These are phyloP conservation scores for Pyrus communis DNA, from an alignment of 306 rosid species.

Conservation along the genomic window DNA sequence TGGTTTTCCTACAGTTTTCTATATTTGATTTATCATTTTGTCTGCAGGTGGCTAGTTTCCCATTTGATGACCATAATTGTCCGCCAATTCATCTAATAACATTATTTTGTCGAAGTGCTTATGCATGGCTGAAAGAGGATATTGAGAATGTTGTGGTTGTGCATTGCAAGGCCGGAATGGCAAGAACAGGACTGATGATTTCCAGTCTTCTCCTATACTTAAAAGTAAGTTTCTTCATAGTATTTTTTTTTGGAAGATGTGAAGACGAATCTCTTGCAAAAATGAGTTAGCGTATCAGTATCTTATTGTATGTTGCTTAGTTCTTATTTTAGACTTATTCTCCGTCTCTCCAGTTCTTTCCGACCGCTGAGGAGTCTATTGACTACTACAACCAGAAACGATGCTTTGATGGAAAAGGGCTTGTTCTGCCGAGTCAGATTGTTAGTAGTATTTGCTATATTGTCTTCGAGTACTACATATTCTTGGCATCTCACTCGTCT, in stretches of 20 bases:
- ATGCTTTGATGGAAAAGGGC: slow-evolving; percentile 92
- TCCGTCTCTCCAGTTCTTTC: slow-evolving; percentile 66
- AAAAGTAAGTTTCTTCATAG: slow-evolving; percentile 43
- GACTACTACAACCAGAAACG: slow-evolving; percentile 95
- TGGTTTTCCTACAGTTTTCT: neutral
- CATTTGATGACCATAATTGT: slow-evolving; percentile 94
- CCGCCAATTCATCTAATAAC: slow-evolving; percentile 78
- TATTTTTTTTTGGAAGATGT: slow-evolving; percentile 10
- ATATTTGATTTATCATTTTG: slow-evolving; percentile 8
- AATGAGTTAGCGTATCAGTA: neutral
- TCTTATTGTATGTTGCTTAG: neutral
- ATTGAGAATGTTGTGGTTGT: slow-evolving; percentile 97
- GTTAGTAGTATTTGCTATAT: slow-evolving; percentile 44
- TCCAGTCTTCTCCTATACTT: slow-evolving; percentile 89
- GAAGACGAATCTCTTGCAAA: slow-evolving; percentile 5
- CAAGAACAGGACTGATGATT: slow-evolving; percentile 97
- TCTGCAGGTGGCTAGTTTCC: slow-evolving; percentile 87
- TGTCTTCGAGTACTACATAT: slow-evolving; percentile 1
- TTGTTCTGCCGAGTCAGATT: slow-evolving; percentile 95
- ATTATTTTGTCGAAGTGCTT: slow-evolving; percentile 93
- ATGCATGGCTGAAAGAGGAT: slow-evolving; percentile 95
- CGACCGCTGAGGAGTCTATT: slow-evolving; percentile 95
- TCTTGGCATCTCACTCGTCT: slow-evolving; percentile 5
- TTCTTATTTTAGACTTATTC: slow-evolving; percentile 13
- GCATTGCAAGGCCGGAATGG: slow-evolving; percentile 99